These are phyloP conservation scores for Colletotrichum tamarilloi DNA, from an alignment of 2,329 filamentous ascomycete genomes.

Conservation along the genomic window DNA sequence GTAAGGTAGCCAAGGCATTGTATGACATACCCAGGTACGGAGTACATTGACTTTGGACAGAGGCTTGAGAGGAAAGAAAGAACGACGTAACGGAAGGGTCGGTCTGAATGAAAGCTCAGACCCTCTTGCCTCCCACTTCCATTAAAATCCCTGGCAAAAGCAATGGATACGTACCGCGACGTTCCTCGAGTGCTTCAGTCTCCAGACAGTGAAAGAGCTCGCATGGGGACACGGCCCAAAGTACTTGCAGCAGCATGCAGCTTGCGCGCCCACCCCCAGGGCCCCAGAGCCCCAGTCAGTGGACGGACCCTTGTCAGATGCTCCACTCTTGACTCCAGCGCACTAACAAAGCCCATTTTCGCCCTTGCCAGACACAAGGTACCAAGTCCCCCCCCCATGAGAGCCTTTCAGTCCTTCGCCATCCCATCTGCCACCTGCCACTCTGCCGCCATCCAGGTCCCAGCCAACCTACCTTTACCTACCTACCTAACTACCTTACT, in stretches of 20 bases:
- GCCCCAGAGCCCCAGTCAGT: constrained; percentile 8
- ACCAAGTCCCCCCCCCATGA: background rate
- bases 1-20: no score
- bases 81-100: constrained; percentile 21
- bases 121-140: constrained; percentile 10
- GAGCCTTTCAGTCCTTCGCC: constrained; percentile 7
- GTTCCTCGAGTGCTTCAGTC: background rate
- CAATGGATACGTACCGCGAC: constrained; percentile 8
- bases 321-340: background rate
- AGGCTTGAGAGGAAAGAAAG: background rate
- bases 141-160: constrained; percentile 30
- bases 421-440: constrained; percentile 33
- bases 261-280: constrained; percentile 15
- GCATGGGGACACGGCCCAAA: background rate
- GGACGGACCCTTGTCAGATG: constrained; percentile 30
- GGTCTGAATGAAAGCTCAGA: constrained; percentile 24
- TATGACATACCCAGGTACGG: no score
- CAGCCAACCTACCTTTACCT: constrained; percentile 33
- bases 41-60: background rate
- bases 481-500: background rate
- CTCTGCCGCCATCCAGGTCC: constrained; percentile 33
- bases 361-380: constrained; percentile 4
- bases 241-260: constrained; percentile 24
- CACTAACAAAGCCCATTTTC: constrained; percentile 8
- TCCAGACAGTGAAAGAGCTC: constrained; percentile 20